A percentile compares a stretch with the other conserved stretches of the same genome.
These are phyloP conservation scores for Arthrinium puccinioides DNA, from an alignment of 2,329 filamentous ascomycete genomes.

Conservation along the genomic window DNA sequence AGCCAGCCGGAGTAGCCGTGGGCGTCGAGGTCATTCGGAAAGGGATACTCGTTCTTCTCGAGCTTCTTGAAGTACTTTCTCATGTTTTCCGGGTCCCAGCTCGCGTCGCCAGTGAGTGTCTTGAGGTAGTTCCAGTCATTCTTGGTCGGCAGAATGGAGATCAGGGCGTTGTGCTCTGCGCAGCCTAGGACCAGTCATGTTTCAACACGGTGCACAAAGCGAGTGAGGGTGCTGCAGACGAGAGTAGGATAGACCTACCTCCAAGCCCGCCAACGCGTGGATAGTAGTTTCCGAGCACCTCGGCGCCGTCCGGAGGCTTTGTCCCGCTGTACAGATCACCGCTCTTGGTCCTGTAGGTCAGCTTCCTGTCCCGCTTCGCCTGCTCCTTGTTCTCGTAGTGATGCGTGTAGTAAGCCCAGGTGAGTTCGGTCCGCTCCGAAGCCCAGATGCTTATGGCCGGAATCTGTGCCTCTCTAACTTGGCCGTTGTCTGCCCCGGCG, in stretches of 20 bases:
- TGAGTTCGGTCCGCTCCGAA: conserved; percentile 35
- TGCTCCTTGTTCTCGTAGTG: conserved; percentile 6
- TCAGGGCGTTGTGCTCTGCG: conserved; percentile 53
- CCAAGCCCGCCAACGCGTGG: conserved; percentile 25
- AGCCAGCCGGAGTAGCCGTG: conserved; percentile 52
- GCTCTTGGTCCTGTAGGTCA: conserved; percentile 28
- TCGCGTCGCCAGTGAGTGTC: conserved; percentile 49
- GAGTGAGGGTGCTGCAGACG: conserved; percentile 36
- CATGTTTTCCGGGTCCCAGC: conserved; percentile 54
- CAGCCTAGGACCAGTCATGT: too few species aligned
- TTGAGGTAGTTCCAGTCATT: conserved; percentile 54
- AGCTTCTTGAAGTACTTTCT: conserved; percentile 49
- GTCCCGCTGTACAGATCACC: conserved; percentile 11
- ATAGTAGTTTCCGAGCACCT: conserved; percentile 14
- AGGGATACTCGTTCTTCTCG: conserved; percentile 48
- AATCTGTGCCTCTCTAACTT: conserved; percentile 32
- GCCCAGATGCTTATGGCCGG: conserved; percentile 38
- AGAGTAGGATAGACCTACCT: background rate
- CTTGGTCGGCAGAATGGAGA: conserved; percentile 50
- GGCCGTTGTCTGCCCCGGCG: conserved; percentile 44
- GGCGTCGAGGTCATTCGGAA: conserved; percentile 28
- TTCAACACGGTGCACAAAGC: too few species aligned
- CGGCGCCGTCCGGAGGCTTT: conserved; percentile 10
- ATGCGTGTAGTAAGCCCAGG: conserved; percentile 16
- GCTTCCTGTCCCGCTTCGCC: conserved; percentile 38